Evolutionary conservation across 345 rosid genomes (phyloP), one percentile per base, ranked within the genome.

Genomic region (Populus nigra): DNA sequence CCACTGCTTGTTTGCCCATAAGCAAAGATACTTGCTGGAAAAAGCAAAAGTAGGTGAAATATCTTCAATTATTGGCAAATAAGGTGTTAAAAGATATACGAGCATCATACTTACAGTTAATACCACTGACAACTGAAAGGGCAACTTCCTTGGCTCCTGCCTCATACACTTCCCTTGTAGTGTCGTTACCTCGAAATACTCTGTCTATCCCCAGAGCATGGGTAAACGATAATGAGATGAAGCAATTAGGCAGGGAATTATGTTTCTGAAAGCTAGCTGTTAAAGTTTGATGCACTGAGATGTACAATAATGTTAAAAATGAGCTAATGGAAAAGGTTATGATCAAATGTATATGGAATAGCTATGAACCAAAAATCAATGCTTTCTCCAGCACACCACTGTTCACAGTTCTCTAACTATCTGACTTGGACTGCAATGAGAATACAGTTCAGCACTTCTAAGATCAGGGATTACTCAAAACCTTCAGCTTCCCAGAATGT

Each of bases 1-100:
- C 99, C 99, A 83, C 99, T 95, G 90, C 98, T 92, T 36, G 99
- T 96, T 87, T 96, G 98, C 53, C 99, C 99, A 86, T 96, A 96
- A 8, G 99, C 99, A 80, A 96, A 96, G 43, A 96, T 89, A 81
- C 93, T 93, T 57, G 99, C 99, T 96, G 93, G 68, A 81, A 75
- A 55, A 65, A 74, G 66, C 15, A 72, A 63, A 15, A 33, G 23
- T 23, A 12, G 45, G 67, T 72, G 43, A 69, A 43, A 73, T 67
- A 55, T n/a, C 62, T 70, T 53, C 27, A 45, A 67, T 68, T 65
- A 57, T 65, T 16, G n/a, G 43, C 9, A 68, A n/a, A 5, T 57
- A 5, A 50, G 3, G 47, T 22, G 65, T n/a, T 8, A 71, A 39
- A 68, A 39, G 47, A 80, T 12, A 7, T 20, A 62, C 47, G 20